Conservation (phyloP, 192 early-diverging fungal species). For the Coemansia sp. region DNA sequence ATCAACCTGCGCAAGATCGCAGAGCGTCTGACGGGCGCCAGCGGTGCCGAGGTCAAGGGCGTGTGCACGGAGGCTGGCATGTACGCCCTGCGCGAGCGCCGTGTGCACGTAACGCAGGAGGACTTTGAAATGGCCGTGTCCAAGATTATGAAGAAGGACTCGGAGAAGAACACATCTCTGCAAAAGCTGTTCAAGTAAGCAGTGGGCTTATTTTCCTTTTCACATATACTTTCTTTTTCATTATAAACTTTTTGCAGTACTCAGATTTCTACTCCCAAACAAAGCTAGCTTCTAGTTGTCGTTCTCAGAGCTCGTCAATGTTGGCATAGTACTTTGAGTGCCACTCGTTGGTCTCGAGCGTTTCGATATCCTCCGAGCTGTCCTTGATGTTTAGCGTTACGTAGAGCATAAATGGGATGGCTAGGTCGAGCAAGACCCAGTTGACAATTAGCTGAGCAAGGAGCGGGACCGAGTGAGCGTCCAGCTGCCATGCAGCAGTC, state of each 20-base stretch:
- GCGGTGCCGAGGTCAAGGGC: slow-evolving; percentile 89
- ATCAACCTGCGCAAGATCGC: slow-evolving; percentile 92
- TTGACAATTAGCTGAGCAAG: slow-evolving; percentile 56
- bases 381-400: slow-evolving; percentile 51
- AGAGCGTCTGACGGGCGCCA: slow-evolving; percentile 82
- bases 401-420: slow-evolving; percentile 52
- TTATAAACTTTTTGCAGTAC: background rate
- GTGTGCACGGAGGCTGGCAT: slow-evolving; percentile 90
- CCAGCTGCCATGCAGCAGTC: slow-evolving; percentile 70
- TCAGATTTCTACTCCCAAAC: too few relatives aligned
- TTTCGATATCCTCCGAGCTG: background rate
- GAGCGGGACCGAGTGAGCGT: slow-evolving; percentile 51
- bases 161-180: slow-evolving; percentile 94
- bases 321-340: background rate
- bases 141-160: slow-evolving; percentile 99
- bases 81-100: slow-evolving; percentile 91
- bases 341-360: background rate
- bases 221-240: slow-evolving; percentile 1
- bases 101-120: slow-evolving; percentile 99
- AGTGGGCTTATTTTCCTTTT: background rate
- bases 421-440: slow-evolving; percentile 49
- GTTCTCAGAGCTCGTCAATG: background rate
- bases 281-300: background rate
- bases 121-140: slow-evolving; percentile 99
- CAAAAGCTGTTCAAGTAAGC: slow-evolving; percentile 97